Percentiles rank a stretch among this genome's conserved stretches.
phyloP scores from a whole-genome alignment of 2,329 filamentous ascomycete species.

The Epichloe sp. region DNA sequence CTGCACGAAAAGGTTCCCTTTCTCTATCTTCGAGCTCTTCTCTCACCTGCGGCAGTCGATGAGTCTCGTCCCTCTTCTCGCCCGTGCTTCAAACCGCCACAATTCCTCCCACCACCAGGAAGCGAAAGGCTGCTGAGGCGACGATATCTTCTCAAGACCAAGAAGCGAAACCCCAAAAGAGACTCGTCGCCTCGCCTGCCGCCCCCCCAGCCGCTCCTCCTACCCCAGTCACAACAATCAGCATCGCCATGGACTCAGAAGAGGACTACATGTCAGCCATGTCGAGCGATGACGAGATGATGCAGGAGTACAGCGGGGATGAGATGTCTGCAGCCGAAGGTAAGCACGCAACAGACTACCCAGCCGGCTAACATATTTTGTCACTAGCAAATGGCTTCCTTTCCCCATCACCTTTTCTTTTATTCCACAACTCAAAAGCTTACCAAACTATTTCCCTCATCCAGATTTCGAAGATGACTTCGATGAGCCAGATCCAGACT shows the following conservation, averaged over 20 bases:
- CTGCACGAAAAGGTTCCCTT: not conserved
- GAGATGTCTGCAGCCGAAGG: conserved; percentile 43
- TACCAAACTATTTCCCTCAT: not conserved
- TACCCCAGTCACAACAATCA: conserved; percentile 40
- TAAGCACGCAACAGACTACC: conserved; percentile 13
- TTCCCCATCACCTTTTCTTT: conserved; percentile 1
- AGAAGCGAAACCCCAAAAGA: conserved; percentile 36
- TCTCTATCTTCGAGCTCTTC: not conserved
- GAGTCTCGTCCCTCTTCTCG: not conserved
- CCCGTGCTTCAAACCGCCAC: conserved; percentile 24
- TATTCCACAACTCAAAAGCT: not conserved
- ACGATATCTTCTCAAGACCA: conserved; percentile 35
- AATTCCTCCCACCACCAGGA: conserved; percentile 47
- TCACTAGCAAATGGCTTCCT: not conserved
- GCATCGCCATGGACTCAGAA: conserved; percentile 77
- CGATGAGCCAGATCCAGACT: conserved; percentile 41
- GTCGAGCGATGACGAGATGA: conserved; percentile 61
- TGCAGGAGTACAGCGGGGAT: conserved; percentile 68
- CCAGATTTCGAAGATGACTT: conserved; percentile 46
- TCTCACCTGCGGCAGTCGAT: not conserved
- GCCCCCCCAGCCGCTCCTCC: conserved; percentile 35
- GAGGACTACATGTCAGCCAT: conserved; percentile 82
- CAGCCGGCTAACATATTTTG: too few relatives aligned
- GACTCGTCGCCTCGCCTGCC: conserved; percentile 42
- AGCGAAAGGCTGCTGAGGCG: conserved; percentile 55